Conservation (phyloP, 805 yeast genomes). For the Wickerhamiella azyma region DNA sequence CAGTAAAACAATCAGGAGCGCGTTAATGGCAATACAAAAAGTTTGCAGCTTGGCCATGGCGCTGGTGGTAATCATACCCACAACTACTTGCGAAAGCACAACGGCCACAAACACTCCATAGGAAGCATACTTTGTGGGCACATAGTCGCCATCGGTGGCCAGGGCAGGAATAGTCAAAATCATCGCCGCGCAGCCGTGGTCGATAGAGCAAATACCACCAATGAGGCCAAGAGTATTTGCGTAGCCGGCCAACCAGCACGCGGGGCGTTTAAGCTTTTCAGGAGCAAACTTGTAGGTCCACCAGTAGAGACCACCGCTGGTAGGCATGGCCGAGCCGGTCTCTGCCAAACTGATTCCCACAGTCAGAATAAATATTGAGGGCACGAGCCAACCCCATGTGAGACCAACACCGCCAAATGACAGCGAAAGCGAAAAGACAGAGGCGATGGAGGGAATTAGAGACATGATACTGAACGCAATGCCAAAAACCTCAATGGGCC, state of each 20-base stretch:
- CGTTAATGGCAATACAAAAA: slow-evolving; percentile 41
- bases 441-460: slow-evolving; percentile 42
- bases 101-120: slow-evolving; percentile 60
- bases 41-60: slow-evolving; percentile 47
- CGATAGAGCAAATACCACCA: slow-evolving; percentile 54
- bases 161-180: slow-evolving; percentile 28
- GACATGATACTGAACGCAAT: slow-evolving; percentile 66
- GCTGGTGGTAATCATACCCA: slow-evolving; percentile 45
- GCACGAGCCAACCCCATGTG: slow-evolving; percentile 65
- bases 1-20: slow-evolving; percentile 38
- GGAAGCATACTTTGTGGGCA: slow-evolving; percentile 38
- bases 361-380: slow-evolving; percentile 40
- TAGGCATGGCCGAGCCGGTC: slow-evolving; percentile 55
- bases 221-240: slow-evolving; percentile 53
- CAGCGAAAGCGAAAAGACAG: slow-evolving; percentile 39
- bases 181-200: slow-evolving; percentile 58
- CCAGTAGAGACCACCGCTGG: slow-evolving; percentile 62
- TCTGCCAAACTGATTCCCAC: slow-evolving; percentile 53
- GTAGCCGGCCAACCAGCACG: slow-evolving; percentile 52
- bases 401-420: slow-evolving; percentile 51
- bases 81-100: slow-evolving; percentile 36
- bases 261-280: slow-evolving; percentile 34
- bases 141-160: slow-evolving; percentile 23
- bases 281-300: slow-evolving; percentile 62
- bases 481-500: slow-evolving; percentile 52